phyloP scores from a whole-genome alignment of 2,329 filamentous ascomycete genomes.

The Xylariaceae sp. region DNA sequence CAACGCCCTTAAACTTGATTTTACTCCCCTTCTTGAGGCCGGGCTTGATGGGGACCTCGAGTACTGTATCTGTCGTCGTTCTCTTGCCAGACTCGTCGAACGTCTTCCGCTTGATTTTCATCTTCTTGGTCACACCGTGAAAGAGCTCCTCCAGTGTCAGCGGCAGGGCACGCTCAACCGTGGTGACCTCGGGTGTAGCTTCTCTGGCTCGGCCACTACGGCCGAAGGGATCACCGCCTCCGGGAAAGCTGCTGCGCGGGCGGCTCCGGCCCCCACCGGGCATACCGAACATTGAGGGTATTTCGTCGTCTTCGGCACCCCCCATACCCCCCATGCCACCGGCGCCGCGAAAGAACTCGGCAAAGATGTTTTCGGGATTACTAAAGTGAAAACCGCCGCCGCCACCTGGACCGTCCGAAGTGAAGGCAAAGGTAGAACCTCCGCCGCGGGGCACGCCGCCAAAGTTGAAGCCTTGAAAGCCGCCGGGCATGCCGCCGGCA shows the following conservation, averaged over 20 bases:
- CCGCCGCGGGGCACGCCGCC: constrained; percentile 39
- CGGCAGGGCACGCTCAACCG: constrained; percentile 76
- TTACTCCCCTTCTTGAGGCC: constrained; percentile 95
- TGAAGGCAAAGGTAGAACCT: constrained; percentile 53
- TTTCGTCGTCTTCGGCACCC: constrained; percentile 39
- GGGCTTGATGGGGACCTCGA: constrained; percentile 92
- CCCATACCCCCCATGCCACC: constrained; percentile 30
- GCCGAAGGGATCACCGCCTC: constrained; percentile 22
- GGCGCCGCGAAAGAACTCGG: constrained; percentile 63
- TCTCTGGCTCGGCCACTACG: constrained; percentile 24
- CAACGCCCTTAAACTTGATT: constrained; percentile 97
- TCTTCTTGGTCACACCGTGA: constrained; percentile 84
- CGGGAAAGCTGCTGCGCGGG: constrained; percentile 33
- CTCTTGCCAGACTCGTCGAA: constrained; percentile 83
- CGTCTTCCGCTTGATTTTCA: constrained; percentile 96
- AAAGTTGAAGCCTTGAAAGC: constrained; percentile 48
- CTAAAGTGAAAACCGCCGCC: constrained; percentile 71
- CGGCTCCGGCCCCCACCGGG: constrained; percentile 28
- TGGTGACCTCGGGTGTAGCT: constrained; percentile 78
- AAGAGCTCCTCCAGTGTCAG: constrained; percentile 84
- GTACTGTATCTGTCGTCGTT: constrained; percentile 76
- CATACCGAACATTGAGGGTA: constrained; percentile 42
- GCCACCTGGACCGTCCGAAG: constrained; percentile 45
- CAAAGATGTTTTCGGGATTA: constrained; percentile 76
- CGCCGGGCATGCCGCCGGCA: constrained; percentile 43